Base-by-base conservation (phyloP, 2,329 filamentous ascomycete species). In the Cordyceps cateniannulata region DNA sequence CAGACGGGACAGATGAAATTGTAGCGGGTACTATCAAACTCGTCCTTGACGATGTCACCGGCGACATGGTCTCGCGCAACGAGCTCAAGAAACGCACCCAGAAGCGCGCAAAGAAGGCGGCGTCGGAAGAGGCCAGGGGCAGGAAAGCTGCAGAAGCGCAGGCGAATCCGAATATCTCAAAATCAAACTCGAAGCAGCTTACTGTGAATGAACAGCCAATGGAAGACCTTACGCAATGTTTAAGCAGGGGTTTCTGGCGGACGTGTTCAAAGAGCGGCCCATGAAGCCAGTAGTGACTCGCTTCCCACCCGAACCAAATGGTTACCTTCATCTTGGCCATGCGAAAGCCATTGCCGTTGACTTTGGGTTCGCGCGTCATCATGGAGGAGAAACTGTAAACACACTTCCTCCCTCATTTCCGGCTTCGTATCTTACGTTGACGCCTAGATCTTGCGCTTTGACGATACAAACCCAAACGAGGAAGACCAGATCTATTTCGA, bases 341-440 rank as follows among this genome's bases (percentile, higher is more conserved):
- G 89, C 89, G 65, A 98, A 98, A 78, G 93, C 95, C 22, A 97
- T 98, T 72, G 89, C 91, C 0, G 86, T 98, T 74, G 96, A 98
- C 76, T 98, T 98, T 76, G 93, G 93, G 7, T 98, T 97, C 72
- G 93, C 95, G 16, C 85, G 84, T 69, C 86, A 87, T 70, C 90
- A 96, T 71, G 89, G 88, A 38, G 93, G 93, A 2, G 9, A 47
- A 14, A 47, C 44, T 12, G 44, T 47, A 47, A 7, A 12, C 16
- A 14, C 9, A 6, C 2, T 5, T 16, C 10, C 6, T 44, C 42
- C 20, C 12, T 44, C 9, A 18, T 5, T 2, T 40, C 2, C 14
- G 24, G 44, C 44, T 16, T 8, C 5, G 9, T 40, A 40, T 9
- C 5, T 2, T 18, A 40, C n/a, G 38, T 40, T 1, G 6, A 40